Percentiles rank a stretch among this genome's conserved stretches.
phyloP scores from a whole-genome alignment of 2,329 filamentous ascomycete genomes.

The Trichocomaceae sp. region DNA sequence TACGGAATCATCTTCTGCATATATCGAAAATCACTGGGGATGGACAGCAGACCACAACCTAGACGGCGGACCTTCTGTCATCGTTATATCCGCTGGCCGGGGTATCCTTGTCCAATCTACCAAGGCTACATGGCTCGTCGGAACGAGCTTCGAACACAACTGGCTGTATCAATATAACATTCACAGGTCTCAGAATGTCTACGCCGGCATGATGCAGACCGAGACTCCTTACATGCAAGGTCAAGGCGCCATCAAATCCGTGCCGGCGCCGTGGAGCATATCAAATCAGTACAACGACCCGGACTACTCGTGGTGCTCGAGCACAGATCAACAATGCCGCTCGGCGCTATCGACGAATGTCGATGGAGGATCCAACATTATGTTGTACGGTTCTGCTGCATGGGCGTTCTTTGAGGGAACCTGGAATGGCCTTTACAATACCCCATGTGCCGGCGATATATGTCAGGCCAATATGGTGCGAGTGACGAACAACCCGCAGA shows the following conservation, averaged over 20 bases:
- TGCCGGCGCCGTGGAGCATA: slow-evolving; percentile 26
- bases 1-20: slow-evolving; percentile 39
- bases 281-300: slow-evolving; percentile 23
- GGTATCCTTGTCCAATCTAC: slow-evolving; percentile 38
- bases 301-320: slow-evolving; percentile 26
- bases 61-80: slow-evolving; percentile 29
- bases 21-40: slow-evolving; percentile 49
- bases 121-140: slow-evolving; percentile 41
- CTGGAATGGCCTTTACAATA: slow-evolving; percentile 19
- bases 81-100: slow-evolving; percentile 34
- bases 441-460: slow-evolving; percentile 22
- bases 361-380: slow-evolving; percentile 25
- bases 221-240: slow-evolving; percentile 33
- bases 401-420: slow-evolving; percentile 29
- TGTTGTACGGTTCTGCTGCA: slow-evolving; percentile 28
- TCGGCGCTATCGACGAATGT: slow-evolving; percentile 25
- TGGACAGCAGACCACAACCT: slow-evolving; percentile 47
- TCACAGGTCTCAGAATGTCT: slow-evolving; percentile 37
- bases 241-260: slow-evolving; percentile 18
- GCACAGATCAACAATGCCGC: slow-evolving; percentile 24
- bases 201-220: slow-evolving; percentile 31
- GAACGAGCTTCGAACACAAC: slow-evolving; percentile 43
- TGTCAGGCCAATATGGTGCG: slow-evolving; percentile 30
- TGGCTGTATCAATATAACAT: slow-evolving; percentile 46
- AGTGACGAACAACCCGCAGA: slow-evolving; percentile 20